Evolutionary conservation across 2,329 filamentous ascomycete species (phyloP), one percentile per base, ranked within the genome.

Genomic region (Epichloe scottii): DNA sequence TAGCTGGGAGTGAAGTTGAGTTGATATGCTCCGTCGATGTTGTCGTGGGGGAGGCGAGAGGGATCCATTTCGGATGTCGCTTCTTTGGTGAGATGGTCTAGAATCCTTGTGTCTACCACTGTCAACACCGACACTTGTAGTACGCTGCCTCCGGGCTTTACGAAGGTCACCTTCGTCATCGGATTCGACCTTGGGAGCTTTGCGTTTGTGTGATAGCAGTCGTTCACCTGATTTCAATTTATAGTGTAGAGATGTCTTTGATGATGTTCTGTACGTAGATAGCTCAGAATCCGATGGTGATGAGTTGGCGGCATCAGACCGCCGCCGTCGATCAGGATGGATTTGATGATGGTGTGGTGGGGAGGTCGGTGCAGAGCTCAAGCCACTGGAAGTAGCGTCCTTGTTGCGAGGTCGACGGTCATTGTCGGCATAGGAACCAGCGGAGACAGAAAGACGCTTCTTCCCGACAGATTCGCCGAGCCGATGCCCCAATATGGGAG

Each of bases 21-120:
- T 82, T 2, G 84, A 87, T 30, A 73, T 68, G 57, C 82, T 84
- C 53, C 83, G 75, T 49, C 81, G 76, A 61, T 87, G 83, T 30
- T 67, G 63, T 57, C 76, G 75, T 46, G 70, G 63, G 46, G 73
- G 77, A 11, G 83, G 83, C 17, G 84, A 87, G 19, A 72, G 66
- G 10, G 84, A 87, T 54, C 76, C 62, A 43, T 60, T 58, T 40
- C 60, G 62, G 37, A 58, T 54, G 51, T 68, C 63, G 58, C 63
- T 57, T 52, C 63, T 67, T 45, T 66, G 62, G 12, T 65, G 55
- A 10, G 61, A 51, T 39, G 58, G 46, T 54, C 66, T 72, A 35
- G 56, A 53, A 17, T 70, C 69, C 52, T 60, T 67, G 53, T 58
- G 55, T 52, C 62, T 64, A 34, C 56, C 55, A 41, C 55, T 58